Evolutionary conservation across 306 rosid species (phyloP).

Genomic region (Mucuna pruriens): DNA sequence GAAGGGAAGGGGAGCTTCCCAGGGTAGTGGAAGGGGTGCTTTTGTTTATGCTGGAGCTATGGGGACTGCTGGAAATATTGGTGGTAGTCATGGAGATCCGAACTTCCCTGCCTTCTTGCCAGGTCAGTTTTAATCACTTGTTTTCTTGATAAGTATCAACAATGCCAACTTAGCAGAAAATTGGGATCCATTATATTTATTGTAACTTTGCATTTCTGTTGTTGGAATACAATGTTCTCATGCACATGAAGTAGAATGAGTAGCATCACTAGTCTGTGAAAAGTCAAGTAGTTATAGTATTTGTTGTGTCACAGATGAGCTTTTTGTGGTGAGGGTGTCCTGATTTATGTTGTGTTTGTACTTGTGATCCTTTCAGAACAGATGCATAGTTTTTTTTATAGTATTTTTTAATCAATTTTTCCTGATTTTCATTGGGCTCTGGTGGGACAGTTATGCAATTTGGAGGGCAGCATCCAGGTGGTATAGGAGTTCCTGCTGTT

Average conservation of each 20-base stretch:
- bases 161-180: background rate
- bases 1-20: slow-evolving; percentile 76
- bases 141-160: slow-evolving; percentile 7
- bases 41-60: slow-evolving; percentile 72
- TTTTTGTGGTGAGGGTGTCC: background rate
- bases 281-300: background rate
- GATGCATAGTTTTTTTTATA: background rate
- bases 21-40: slow-evolving; percentile 78
- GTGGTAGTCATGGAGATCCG: slow-evolving; percentile 74
- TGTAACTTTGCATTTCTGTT: background rate
- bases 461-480: slow-evolving; percentile 97
- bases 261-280: background rate
- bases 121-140: slow-evolving; percentile 53
- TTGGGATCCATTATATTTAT: background rate
- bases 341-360: slow-evolving; percentile 23
- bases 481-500: slow-evolving; percentile 97
- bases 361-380: background rate
- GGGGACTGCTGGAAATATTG: slow-evolving; percentile 68
- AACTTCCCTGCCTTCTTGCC: slow-evolving; percentile 94
- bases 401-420: background rate
- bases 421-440: slow-evolving; percentile 24
- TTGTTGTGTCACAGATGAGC: background rate
- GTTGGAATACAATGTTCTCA: background rate
- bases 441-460: slow-evolving; percentile 85
- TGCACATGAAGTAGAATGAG: background rate